These are phyloP conservation scores for Blastobotrys aristatus DNA, from an alignment of 1,139 yeast species.

Conservation along the genomic window DNA sequence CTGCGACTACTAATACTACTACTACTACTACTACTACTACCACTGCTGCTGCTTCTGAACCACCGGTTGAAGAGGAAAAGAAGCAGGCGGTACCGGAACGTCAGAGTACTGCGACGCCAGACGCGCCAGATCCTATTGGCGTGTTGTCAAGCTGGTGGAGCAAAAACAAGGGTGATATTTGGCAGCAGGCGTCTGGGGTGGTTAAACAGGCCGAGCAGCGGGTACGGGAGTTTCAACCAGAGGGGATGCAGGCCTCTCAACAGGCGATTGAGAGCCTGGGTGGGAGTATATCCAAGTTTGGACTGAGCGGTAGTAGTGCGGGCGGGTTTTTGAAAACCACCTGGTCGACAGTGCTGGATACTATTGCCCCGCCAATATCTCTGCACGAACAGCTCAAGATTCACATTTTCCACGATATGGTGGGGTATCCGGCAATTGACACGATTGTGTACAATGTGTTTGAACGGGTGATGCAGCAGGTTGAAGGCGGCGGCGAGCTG, in stretches of 20 bases:
- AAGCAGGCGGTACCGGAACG: not conserved
- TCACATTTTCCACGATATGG: slow-evolving; percentile 79
- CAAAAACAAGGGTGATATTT: slow-evolving; percentile 36
- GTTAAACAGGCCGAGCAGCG: slow-evolving; percentile 50
- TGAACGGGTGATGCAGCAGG: slow-evolving; percentile 81
- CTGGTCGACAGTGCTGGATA: slow-evolving; percentile 44
- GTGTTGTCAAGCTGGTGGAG: slow-evolving; percentile 50
- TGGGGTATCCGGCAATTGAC: slow-evolving; percentile 64
- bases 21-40: slow-evolving; percentile 1
- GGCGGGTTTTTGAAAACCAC: slow-evolving; percentile 35
- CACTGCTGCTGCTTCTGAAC: slow-evolving; percentile 11
- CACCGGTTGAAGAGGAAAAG: not conserved
- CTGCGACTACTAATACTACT: slow-evolving; percentile 11
- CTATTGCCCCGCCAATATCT: slow-evolving; percentile 50
- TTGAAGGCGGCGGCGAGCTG: slow-evolving; percentile 71
- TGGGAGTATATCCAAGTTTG: slow-evolving; percentile 18
- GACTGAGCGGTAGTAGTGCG: not conserved
- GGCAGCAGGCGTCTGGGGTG: slow-evolving; percentile 64
- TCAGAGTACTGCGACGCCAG: not conserved
- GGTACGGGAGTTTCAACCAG: slow-evolving; percentile 37
- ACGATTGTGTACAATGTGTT: slow-evolving; percentile 63
- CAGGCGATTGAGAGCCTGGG: slow-evolving; percentile 27
- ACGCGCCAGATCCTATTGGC: slow-evolving; percentile 14
- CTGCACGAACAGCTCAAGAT: slow-evolving; percentile 73
- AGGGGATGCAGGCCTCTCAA: slow-evolving; percentile 23